Evolutionary conservation across 179 eudicot genomes (phyloP), one percentile per base, ranked within the genome.

Genomic region (Nepenthes alata): DNA sequence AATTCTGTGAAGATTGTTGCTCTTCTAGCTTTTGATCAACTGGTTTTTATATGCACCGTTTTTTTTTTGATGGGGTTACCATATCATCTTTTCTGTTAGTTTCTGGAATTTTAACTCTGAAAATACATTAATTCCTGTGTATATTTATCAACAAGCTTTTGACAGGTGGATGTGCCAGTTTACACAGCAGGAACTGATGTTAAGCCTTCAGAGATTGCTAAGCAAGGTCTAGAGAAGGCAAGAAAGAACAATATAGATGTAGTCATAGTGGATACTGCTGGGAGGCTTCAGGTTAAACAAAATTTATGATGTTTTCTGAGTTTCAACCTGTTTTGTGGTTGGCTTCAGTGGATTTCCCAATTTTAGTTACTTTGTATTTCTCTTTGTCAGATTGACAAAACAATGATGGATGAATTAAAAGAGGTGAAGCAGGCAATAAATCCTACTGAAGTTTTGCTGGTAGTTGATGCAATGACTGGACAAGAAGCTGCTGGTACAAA

Each of bases 391-490:
- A 93, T 93, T 69, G 98, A 93, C 78, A 87, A 80, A 80, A 72
- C 79, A 12, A 93, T 93, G 98, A 93, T 93, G 98, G 95, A 89
- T 71, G 96, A 93, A 74, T 70, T 93, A 55, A 93, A 93, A 77
- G 98, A 87, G 61, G 98, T 93, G 47, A 93, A 93, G 75, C 72
- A 55, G 67, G 93, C 72, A 65, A 60, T 87, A 58, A 86, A 89
- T 70, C 98, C 98, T 61, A 89, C 95, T 5, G 98, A 93, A 77
- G 84, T 93, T 76, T 71, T 93, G 78, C 96, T 93, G 64, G 98
- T 93, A 58, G 98, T 93, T 52, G 98, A 93, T 87, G 95, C 98
- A 70, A 93, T 93, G 98, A 93, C 98, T 67, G 95, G 98, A 61
- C 96, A 93, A 81, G 95, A 93, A 85, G 95, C 98, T 72, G 96